Base-by-base conservation (phyloP, 164 flowering plant species). In the Pachysandra terminalis region DNA sequence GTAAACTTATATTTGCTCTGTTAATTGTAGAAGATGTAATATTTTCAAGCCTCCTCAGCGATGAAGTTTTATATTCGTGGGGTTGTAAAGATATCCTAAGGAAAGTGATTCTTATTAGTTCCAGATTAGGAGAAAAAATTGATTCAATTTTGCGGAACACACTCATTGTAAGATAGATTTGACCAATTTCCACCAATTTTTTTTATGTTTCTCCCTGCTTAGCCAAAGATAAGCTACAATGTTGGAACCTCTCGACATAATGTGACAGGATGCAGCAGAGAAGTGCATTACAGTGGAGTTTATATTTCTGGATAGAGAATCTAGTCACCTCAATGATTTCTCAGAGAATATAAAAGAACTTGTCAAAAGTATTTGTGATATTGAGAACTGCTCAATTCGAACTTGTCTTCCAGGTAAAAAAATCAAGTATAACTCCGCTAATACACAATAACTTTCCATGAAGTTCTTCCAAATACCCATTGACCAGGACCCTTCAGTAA, bases 281-380 rank as follows among this genome's bases (percentile, higher is more conserved):
- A 86, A 81, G 67, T 85, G 86, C 79, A 82, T 91, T 71, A 76
- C 87, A 0, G 77, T 94, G 48, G 96, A 94, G 70, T 91, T 91
- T 74, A 56, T 83, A 22, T 67, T 88, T 61, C 63, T 94, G 69
- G 90, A 89, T 75, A 87, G 77, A 60, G 79, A 79, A 66, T 74
- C 79, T 27, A 74, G 74, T 71, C 85, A 82, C 60, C 78, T 81
- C 37, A 45, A 68, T 58, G 77, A 79, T 61, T n/a, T 71, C 40
- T 71, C 81, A 9, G 83, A 75, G 66, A 76, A 62, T 74, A 68
- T 81, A 57, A 81, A 81, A 77, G 81, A 78, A 22, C 84, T 94
- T 63, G 23, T 62, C 7, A 78, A 77, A 63, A 74, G 81, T 56
- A 83, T 87, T 19, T 82, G 79, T 73, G 88, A 86, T 78, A 84